Evolutionary conservation across 2,329 filamentous ascomycete species (phyloP).

Genomic region (Curvularia verruculosa): DNA sequence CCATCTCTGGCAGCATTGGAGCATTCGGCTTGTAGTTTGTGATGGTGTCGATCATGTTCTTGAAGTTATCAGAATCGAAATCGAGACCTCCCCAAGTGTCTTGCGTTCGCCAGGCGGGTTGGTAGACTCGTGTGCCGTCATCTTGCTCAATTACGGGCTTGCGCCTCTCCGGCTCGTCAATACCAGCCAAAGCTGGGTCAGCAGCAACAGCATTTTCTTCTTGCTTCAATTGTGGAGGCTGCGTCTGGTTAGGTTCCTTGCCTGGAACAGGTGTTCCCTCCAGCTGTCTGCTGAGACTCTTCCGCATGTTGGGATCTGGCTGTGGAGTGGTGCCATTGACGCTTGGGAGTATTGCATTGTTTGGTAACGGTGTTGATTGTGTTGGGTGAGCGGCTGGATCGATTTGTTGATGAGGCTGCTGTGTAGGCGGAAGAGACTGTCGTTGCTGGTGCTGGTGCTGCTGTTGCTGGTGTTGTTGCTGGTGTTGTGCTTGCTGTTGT

Average conservation of each 20-base stretch:
- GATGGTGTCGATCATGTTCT: conserved; percentile 73
- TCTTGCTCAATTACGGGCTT: conserved; percentile 37
- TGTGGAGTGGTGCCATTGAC: conserved; percentile 57
- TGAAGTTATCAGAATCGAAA: conserved; percentile 64
- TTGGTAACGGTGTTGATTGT: conserved; percentile 53
- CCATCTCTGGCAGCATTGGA: conserved; percentile 77
- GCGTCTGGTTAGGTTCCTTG: conserved; percentile 34
- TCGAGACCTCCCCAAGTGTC: conserved; percentile 44
- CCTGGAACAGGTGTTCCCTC: conserved; percentile 46
- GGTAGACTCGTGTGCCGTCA: conserved; percentile 38
- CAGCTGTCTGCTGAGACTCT: conserved; percentile 46
- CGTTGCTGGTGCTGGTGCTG: conserved; percentile 24
- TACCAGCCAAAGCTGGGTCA: conserved; percentile 22
- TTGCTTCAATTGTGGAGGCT: conserved; percentile 40
- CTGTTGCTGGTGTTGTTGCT: conserved; percentile 39
- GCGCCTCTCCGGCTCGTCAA: conserved; percentile 28
- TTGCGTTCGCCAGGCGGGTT: conserved; percentile 36
- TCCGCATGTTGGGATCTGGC: conserved; percentile 41
- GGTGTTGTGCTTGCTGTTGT: conserved; percentile 39
- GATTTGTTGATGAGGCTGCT: conserved; percentile 38
- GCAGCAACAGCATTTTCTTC: conserved; percentile 26
- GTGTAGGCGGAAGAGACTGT: conserved; percentile 49
- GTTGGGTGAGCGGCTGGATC: conserved; percentile 22
- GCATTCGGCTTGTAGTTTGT: conserved; percentile 73
- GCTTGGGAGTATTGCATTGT: conserved; percentile 55